Base-by-base conservation (phyloP, 1,284 basidiomycete species). In the Xerocomus nothofagi region DNA sequence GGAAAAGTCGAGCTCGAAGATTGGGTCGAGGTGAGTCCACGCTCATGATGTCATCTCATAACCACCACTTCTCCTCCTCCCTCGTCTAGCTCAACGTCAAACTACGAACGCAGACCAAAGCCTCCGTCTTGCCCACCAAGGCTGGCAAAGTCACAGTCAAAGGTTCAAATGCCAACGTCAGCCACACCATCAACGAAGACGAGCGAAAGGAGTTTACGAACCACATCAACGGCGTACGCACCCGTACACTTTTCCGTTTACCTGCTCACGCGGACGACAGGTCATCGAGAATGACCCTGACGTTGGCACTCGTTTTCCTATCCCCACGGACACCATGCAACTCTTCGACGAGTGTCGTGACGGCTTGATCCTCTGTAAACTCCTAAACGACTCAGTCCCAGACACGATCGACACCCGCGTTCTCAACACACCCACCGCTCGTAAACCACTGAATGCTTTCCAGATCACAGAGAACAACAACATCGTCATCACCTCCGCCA, bases 401-500 rank as follows among this genome's bases (percentile, higher is more conserved):
- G 96, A 99, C 71, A 99, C 96, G 8, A 99, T 99, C 73, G 96
- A 99, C 73, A 91, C 88, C 60, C 95, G 96, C 81, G 96, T 98
- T 5, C 79, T 99, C 60, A 99, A 99, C 79, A 94, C 90, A 69
- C 82, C 91, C 1, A 79, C 80, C 2, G 61, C 78, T 6, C 79
- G 80, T 39, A 94, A 91, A 70, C 83, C 84, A 18, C 81, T 95
- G 51, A 98, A 93, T 67, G 90, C 91, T 0, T 99, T 99, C 84
- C 94, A 98, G 67, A 98, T 98, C 70, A 98, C 96, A 0, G 96
- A 99, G 71, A 99, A 99, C 79, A 98, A 99, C 79, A 99, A 98
- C 73, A 96, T 99, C 62, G 96, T 99, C 67, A 98, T 99, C 72
- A 91, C 92, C 10, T 99, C 97, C 29, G 86, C 96, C 37, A 96